A percentile compares a stretch with the other conserved stretches of the same genome.
These are phyloP conservation scores for Sanghuangporus sanghuang DNA, from an alignment of 1,284 basidiomycete species.

Conservation along the genomic window DNA sequence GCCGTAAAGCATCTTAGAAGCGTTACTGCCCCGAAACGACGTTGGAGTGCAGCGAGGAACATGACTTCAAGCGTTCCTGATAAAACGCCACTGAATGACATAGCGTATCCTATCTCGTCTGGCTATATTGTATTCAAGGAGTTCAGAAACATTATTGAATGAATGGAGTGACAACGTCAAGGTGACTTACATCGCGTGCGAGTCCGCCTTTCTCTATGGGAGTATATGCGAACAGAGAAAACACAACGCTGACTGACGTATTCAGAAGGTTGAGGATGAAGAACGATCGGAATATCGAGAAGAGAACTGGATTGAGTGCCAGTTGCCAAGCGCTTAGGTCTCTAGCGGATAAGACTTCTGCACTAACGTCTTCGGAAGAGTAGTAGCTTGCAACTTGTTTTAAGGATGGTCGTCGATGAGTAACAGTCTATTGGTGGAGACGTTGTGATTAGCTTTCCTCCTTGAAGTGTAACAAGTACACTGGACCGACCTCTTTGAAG, in stretches of 20 bases:
- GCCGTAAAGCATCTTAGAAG: conserved; percentile 33
- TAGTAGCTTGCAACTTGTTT: conserved; percentile 2
- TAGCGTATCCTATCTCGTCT: conserved; percentile 18
- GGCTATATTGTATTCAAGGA: conserved; percentile 5
- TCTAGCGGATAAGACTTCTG: not conserved
- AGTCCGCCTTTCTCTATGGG: conserved; percentile 16
- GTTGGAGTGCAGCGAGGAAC: conserved; percentile 34
- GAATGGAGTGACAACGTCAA: not conserved
- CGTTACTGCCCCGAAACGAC: conserved; percentile 31
- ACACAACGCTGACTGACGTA: conserved; percentile 7
- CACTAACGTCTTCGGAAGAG: not conserved
- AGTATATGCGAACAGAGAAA: conserved; percentile 14
- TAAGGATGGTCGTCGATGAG: not conserved
- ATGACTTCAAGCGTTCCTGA: conserved; percentile 31
- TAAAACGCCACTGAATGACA: conserved; percentile 30
- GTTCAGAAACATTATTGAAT: not conserved
- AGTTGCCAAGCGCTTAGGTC: conserved; percentile 1
- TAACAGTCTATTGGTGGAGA: not conserved
- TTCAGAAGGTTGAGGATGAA: conserved; percentile 14
- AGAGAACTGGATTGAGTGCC: not conserved
- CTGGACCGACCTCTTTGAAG: conserved; percentile 4
- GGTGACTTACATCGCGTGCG: conserved; percentile 18
- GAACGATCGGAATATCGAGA: conserved; percentile 8
- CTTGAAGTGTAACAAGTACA: not conserved
- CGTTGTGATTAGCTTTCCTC: conserved; percentile 6